These are phyloP conservation scores for Metroxylon sagu DNA, from an alignment of 176 grass and related monocot species.

Conservation along the genomic window DNA sequence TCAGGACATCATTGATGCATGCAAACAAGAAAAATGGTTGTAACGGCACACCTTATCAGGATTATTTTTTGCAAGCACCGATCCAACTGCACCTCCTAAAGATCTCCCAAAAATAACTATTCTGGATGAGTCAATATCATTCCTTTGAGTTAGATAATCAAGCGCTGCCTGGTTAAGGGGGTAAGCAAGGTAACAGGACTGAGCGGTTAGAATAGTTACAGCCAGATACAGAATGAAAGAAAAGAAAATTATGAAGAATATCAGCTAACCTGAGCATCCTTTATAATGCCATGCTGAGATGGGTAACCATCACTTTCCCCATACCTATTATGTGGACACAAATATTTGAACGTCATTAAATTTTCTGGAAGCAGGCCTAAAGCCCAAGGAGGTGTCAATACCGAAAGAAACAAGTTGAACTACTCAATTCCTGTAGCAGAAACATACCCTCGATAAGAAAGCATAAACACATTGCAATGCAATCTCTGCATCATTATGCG, in stretches of 20 bases:
- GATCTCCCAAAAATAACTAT: conserved; percentile 96
- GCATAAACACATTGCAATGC: conserved; percentile 99
- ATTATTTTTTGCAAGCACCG: conserved; percentile 88
- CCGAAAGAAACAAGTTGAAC: conserved; percentile 2
- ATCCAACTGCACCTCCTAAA: conserved; percentile 96
- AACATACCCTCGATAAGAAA: conserved; percentile 96
- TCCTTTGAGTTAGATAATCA: conserved; percentile 90
- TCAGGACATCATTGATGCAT: no score
- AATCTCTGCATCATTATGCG: conserved; percentile 82
- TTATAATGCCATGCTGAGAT: conserved; percentile 90
- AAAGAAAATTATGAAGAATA: conserved; percentile 23
- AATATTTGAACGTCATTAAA: conserved; percentile 18
- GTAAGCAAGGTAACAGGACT: not conserved
- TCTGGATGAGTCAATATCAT: conserved; percentile 84
- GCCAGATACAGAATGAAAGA: conserved; percentile 8
- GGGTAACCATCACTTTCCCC: conserved; percentile 93
- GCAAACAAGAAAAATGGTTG: not conserved
- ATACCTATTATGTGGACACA: conserved; percentile 49
- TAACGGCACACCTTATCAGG: conserved; percentile 61
- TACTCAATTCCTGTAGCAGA: conserved; percentile 7
- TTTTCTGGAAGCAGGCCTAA: not conserved
- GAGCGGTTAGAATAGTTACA: no score
- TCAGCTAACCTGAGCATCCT: conserved; percentile 81
- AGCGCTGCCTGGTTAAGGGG: conserved; percentile 67
- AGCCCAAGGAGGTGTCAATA: conserved; percentile 1